These are phyloP conservation scores for Pestalotiopsis sp. DNA, from an alignment of 2,329 filamentous ascomycete genomes.

Conservation along the genomic window DNA sequence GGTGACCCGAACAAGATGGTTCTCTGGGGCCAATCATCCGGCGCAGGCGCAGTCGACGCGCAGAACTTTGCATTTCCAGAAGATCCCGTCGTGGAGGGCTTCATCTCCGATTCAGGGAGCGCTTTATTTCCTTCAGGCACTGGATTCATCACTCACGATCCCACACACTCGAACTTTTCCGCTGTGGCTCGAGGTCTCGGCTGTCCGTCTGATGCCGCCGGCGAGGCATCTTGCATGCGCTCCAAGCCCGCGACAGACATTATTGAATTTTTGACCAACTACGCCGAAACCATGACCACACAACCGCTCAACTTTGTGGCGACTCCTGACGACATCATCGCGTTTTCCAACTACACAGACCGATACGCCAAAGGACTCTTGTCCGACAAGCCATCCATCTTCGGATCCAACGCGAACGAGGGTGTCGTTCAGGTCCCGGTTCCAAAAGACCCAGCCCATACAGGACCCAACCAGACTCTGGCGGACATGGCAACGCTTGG, in stretches of 20 bases:
- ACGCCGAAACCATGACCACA: background rate
- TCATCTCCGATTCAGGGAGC: background rate
- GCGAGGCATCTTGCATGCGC: background rate
- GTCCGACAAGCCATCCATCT: background rate
- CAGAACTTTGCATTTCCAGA: background rate
- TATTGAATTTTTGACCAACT: background rate
- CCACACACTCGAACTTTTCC: background rate
- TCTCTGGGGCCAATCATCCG: slow-evolving; percentile 52
- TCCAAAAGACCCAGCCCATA: background rate
- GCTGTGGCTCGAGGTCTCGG: background rate
- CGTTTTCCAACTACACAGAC: slow-evolving; percentile 6
- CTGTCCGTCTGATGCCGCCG: background rate
- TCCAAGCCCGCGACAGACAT: background rate
- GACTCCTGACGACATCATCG: background rate
- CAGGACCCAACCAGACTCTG: background rate
- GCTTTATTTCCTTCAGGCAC: background rate
- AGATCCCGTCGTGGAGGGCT: background rate
- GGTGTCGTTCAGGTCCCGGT: background rate
- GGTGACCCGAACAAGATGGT: slow-evolving; percentile 49
- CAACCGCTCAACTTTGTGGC: background rate
- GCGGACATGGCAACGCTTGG: background rate
- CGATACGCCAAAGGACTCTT: background rate
- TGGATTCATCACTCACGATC: background rate
- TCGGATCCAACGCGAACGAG: background rate
- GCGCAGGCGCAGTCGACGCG: slow-evolving; percentile 23